Percentiles rank a stretch among this genome's conserved stretches.
phyloP scores from a whole-genome alignment of 441 rosid species.

The Gossypium davidsonii region DNA sequence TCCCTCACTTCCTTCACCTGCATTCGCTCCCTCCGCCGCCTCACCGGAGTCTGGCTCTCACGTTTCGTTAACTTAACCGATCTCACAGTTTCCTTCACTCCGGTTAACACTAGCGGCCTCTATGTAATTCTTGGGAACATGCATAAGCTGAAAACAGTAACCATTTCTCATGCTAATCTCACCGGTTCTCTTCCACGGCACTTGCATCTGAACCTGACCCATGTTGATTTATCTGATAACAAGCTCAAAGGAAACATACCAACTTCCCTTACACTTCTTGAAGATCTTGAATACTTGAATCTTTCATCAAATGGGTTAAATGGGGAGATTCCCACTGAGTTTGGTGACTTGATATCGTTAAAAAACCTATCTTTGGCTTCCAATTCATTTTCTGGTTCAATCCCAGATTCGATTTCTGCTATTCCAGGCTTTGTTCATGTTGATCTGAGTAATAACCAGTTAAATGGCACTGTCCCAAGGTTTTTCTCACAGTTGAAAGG shows the following conservation, averaged over 20 bases:
- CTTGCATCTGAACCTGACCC: constrained; percentile 49
- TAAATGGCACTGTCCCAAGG: constrained; percentile 80
- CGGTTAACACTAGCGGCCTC: constrained; percentile 61
- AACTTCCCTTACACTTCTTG: constrained; percentile 58
- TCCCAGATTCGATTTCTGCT: constrained; percentile 75
- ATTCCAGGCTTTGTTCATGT: constrained; percentile 57
- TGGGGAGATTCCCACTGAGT: constrained; percentile 56
- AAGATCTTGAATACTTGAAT: constrained; percentile 55
- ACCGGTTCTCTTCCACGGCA: constrained; percentile 59
- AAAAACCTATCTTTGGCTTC: constrained; percentile 63
- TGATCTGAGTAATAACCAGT: constrained; percentile 84
- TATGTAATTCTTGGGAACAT: constrained; percentile 68
- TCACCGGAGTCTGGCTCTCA: constrained; percentile 64
- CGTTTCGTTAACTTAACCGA: constrained; percentile 72
- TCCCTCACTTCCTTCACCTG: constrained; percentile 67
- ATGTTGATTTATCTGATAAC: constrained; percentile 74
- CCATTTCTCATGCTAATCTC: constrained; percentile 62
- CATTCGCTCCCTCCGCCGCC: constrained; percentile 59
- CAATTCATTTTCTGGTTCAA: constrained; percentile 71
- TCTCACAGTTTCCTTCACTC: constrained; percentile 52
- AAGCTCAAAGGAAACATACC: constrained; percentile 63
- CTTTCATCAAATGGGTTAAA: constrained; percentile 55
- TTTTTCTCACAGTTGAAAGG: constrained; percentile 60
- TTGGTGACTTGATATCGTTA: constrained; percentile 67
- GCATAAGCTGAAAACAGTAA: constrained; percentile 46